These are phyloP conservation scores for Trichoderma asperelloides DNA, from an alignment of 495 filamentous ascomycete species.

Conservation along the genomic window DNA sequence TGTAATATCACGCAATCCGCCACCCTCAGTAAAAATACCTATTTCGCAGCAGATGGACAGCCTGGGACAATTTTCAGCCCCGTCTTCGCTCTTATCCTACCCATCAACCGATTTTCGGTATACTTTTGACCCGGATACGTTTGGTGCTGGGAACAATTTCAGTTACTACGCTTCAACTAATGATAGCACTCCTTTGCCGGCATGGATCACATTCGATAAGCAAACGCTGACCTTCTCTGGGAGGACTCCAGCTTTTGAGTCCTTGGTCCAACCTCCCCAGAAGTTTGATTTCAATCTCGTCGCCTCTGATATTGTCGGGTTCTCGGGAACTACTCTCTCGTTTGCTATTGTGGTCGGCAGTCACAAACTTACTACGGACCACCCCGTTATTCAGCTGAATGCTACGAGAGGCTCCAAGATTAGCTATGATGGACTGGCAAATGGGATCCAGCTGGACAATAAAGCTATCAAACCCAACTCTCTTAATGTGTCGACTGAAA, in stretches of 20 bases:
- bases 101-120: constrained; percentile 32
- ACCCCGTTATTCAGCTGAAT: constrained; percentile 48
- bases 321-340: constrained; percentile 51
- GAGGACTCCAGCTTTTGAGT: constrained; percentile 53
- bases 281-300: constrained; percentile 64
- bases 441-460: constrained; percentile 55
- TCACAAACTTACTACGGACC: constrained; percentile 56
- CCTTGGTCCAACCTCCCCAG: constrained; percentile 58
- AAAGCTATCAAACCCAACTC: constrained; percentile 35
- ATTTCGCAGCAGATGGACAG: constrained; percentile 27
- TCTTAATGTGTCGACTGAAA: constrained; percentile 35
- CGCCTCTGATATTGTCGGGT: constrained; percentile 73
- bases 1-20: constrained; percentile 46
- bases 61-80: constrained; percentile 34
- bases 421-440: constrained; percentile 43
- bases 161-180: constrained; percentile 68
- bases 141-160: constrained; percentile 20
- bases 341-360: constrained; percentile 65
- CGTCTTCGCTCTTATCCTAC: constrained; percentile 27
- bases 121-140: constrained; percentile 29
- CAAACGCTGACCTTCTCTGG: constrained; percentile 60
- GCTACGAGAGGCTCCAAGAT: constrained; percentile 47
- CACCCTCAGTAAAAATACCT: constrained; percentile 26
- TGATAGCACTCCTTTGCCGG: constrained; percentile 75
- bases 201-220: constrained; percentile 74